phyloP scores from a whole-genome alignment of 192 early-diverging fungal genomes.

The Dissophora globulifera region DNA sequence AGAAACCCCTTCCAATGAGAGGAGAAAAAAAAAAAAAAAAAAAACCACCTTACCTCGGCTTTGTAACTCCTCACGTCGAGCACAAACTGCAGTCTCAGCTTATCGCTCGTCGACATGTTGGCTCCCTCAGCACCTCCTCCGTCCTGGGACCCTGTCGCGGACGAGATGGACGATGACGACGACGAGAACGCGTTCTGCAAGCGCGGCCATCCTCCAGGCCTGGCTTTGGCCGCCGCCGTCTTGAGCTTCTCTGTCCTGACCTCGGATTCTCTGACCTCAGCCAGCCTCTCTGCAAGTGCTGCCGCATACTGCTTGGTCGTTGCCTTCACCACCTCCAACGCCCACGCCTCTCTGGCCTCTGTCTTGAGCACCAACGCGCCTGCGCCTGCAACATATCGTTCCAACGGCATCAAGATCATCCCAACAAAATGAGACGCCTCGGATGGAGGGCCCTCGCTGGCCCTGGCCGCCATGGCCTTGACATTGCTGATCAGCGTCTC shows the following conservation, averaged over 20 bases:
- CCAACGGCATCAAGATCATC: constrained; percentile 58
- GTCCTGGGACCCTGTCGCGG: too few species aligned
- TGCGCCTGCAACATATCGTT: constrained; percentile 36
- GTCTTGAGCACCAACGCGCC: constrained; percentile 37
- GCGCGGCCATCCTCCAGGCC: not conserved
- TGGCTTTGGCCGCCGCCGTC: constrained; percentile 9
- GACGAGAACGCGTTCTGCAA: constrained; percentile 20
- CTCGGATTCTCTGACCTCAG: constrained; percentile 35
- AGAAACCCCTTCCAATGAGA: too few species aligned
- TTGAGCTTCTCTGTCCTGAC: constrained; percentile 10
- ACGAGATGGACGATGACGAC: too few species aligned
- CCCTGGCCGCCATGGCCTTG: constrained; percentile 51
- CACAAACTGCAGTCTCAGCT: constrained; percentile 63
- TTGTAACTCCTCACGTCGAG: constrained; percentile 64
- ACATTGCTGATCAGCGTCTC: constrained; percentile 55
- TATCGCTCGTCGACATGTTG: constrained; percentile 65
- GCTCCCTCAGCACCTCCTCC: constrained; percentile 4
- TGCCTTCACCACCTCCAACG: constrained; percentile 46
- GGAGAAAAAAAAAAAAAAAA: not conserved
- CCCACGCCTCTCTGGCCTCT: constrained; percentile 29
- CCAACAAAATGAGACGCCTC: constrained; percentile 65
- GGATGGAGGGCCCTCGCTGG: constrained; percentile 53
- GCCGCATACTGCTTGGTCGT: constrained; percentile 55
- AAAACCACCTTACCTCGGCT: constrained; percentile 56
- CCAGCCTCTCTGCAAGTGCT: constrained; percentile 39